These are phyloP conservation scores for Nannochloris sp. DNA, from an alignment of 139 green algal species.

Conservation along the genomic window DNA sequence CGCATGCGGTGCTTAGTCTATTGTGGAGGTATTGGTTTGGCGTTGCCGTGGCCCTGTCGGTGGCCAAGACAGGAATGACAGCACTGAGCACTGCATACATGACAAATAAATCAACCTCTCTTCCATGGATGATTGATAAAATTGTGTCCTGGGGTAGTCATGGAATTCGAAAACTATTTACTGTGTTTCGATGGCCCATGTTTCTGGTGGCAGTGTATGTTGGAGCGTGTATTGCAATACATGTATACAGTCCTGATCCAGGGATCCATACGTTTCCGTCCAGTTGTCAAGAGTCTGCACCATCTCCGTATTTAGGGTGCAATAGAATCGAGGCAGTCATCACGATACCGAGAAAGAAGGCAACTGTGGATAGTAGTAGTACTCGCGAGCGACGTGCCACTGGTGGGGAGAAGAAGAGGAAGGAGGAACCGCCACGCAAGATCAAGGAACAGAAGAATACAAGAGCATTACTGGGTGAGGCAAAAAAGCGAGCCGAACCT, in stretches of 20 bases:
- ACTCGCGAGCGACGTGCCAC: too few species aligned
- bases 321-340: background rate
- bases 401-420: too few species aligned
- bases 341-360: background rate
- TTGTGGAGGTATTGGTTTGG: background rate
- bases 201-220: background rate
- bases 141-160: background rate
- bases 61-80: background rate
- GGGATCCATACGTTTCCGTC: background rate
- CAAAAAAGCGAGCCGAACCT: background rate
- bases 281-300: background rate
- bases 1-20: background rate
- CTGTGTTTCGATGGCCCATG: background rate
- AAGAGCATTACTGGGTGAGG: background rate
- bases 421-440: too few species aligned
- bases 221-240: background rate
- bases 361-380: too few species aligned
- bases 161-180: background rate
- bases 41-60: background rate
- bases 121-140: background rate
- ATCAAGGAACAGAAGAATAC: too few species aligned
- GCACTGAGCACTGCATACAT: background rate
- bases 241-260: background rate
- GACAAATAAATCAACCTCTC: background rate
- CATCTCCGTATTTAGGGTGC: background rate